Evolutionary conservation across 306 rosid species (phyloP), one percentile per base, ranked within the genome.

Genomic region (Arachis hypogaea): DNA sequence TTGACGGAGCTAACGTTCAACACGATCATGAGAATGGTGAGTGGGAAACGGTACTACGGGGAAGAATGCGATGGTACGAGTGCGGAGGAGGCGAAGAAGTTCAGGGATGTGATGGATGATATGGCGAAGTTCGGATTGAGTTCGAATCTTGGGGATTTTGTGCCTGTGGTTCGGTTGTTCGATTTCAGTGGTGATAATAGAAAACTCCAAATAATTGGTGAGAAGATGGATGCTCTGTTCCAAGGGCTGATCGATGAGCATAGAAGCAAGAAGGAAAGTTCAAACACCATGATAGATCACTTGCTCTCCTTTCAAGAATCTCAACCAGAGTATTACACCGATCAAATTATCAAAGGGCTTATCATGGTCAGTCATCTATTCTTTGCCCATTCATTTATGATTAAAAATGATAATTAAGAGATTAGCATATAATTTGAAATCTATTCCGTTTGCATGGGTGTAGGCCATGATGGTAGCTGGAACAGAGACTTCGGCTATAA

Each of bases 241-340:
- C 93, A 90, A 82, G 87, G 89, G 4, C 73, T 90, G 22, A 77
- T 90, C 5, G 93, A 90, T 7, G 87, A 90, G 45, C 85, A 79
- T 7, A 70, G 89, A 11, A 81, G 41, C 0, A 64, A 50, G 50
- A 72, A 54, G 30, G 75, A 43, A 29, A 74, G 64, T 46, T 54
- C 69, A 8, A 71, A 81, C 10, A 85, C 90, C 0, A 76, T 88
- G 91, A 86, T 90, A 1, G 83, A 73, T 7, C 91, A 86, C 58
- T 38, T 90, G 10, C 88, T 90, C 29, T 74, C 79, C 6, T 66
- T 63, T 0, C 91, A 88, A 14, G 64, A 88, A 3, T 76, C 89
- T 4, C 75, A 88, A 0, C 91, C 93, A 1, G 84, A 85, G 9
- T 75, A 82, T 57, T 90, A 90, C 58, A 77, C 80, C 2, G 93